Evolutionary conservation across 2,329 filamentous ascomycete species (phyloP).

Genomic region (Trichoderma hamatum): DNA sequence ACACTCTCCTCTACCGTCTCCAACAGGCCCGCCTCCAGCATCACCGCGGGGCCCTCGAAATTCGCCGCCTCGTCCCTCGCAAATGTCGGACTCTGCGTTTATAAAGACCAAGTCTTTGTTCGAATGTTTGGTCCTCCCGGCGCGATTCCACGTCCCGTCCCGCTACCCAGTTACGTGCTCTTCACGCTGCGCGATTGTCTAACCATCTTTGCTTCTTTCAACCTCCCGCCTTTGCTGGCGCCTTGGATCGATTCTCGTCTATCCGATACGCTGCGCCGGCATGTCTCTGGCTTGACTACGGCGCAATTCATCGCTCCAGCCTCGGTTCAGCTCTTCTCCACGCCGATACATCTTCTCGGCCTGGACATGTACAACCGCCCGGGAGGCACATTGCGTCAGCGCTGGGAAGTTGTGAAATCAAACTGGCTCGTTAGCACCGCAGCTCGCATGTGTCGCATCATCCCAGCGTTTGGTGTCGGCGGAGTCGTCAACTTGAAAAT

Average conservation of each 20-base stretch:
- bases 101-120: slow-evolving; percentile 87
- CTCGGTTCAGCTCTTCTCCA: slow-evolving; percentile 75
- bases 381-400: slow-evolving; percentile 54
- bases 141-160: slow-evolving; percentile 59
- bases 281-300: slow-evolving; percentile 58
- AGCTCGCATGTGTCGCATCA: slow-evolving; percentile 80
- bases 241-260: slow-evolving; percentile 64
- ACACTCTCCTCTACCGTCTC: slow-evolving; percentile 69
- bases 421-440: slow-evolving; percentile 76
- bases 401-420: slow-evolving; percentile 67
- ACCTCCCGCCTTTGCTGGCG: slow-evolving; percentile 78
- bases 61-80: slow-evolving; percentile 79
- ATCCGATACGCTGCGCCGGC: slow-evolving; percentile 49
- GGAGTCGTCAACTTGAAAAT: slow-evolving; percentile 82
- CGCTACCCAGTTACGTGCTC: slow-evolving; percentile 71
- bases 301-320: slow-evolving; percentile 84
- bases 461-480: slow-evolving; percentile 86
- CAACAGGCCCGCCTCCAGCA: slow-evolving; percentile 58
- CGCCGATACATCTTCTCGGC: slow-evolving; percentile 82
- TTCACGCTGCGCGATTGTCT: slow-evolving; percentile 84
- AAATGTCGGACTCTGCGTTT: slow-evolving; percentile 83
- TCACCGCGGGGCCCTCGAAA: slow-evolving; percentile 76
- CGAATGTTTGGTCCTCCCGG: slow-evolving; percentile 73
- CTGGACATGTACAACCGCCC: slow-evolving; percentile 83
- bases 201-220: slow-evolving; percentile 92